phyloP scores from a whole-genome alignment of 371 early-diverging fungal genomes.

The Saksenaea oblongispora region DNA sequence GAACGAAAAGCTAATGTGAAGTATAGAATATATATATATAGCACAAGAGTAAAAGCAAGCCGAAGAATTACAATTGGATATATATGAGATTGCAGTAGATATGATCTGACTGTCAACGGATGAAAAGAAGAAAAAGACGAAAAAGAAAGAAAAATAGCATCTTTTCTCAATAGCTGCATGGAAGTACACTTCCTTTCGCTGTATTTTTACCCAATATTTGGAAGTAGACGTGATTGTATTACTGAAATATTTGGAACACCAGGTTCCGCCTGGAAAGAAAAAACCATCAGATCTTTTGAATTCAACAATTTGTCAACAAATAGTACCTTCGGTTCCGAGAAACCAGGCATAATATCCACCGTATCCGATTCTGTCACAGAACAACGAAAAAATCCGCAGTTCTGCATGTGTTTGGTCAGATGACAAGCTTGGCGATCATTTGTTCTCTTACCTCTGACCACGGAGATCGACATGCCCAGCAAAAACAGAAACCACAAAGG shows the following conservation, averaged over 20 bases:
- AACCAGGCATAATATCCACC: neutral
- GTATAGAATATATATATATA: too few species aligned
- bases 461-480: slow-evolving; percentile 59
- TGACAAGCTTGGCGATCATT: neutral
- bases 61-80: too few species aligned
- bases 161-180: neutral
- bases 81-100: too few species aligned
- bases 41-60: too few species aligned
- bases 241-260: neutral
- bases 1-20: too few species aligned
- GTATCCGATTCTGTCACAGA: slow-evolving; percentile 9
- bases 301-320: neutral
- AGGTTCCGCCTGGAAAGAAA: neutral
- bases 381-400: slow-evolving; percentile 34
- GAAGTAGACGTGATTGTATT: neutral
- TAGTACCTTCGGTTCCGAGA: slow-evolving; percentile 1
- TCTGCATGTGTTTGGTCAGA: slow-evolving; percentile 11
- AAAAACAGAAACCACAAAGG: slow-evolving; percentile 72
- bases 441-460: slow-evolving; percentile 38
- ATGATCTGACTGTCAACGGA: too few species aligned
- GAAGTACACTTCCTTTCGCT: neutral
- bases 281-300: neutral
- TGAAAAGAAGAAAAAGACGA: too few species aligned
- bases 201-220: neutral
- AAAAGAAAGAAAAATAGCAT: too few species aligned